Conservation (phyloP, 371 early-diverging fungal genomes). For the Mortierella sp. region DNA sequence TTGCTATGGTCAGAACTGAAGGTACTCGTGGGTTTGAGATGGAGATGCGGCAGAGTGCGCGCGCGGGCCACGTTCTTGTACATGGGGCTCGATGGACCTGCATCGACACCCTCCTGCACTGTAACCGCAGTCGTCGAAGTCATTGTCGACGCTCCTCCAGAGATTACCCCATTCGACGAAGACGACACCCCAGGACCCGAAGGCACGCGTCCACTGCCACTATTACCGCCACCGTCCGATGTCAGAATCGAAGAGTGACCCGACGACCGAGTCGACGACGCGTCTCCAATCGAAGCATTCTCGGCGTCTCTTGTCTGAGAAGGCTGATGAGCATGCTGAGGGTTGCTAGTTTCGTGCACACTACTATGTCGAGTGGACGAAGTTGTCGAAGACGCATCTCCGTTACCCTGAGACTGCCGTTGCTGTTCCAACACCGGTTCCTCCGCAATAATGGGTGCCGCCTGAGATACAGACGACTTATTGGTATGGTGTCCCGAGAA, state of each 20-base stretch:
- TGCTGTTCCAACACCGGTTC: constrained; percentile 14
- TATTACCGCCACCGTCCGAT: constrained; percentile 7
- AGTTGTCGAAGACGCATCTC: constrained; percentile 5
- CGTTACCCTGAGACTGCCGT: neutral
- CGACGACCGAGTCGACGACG: constrained; percentile 25
- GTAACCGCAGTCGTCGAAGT: neutral
- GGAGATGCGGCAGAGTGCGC: constrained; percentile 39
- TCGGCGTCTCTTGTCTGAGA: neutral
- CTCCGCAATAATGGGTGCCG: constrained; percentile 31
- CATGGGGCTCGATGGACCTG: constrained; percentile 22
- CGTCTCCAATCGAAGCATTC: constrained; percentile 10
- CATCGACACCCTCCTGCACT: constrained; percentile 19
- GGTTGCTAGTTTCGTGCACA: constrained; percentile 1
- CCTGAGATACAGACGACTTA: constrained; percentile 11
- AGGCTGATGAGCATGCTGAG: constrained; percentile 3
- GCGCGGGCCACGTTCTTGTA: constrained; percentile 41
- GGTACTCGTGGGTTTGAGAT: constrained; percentile 14
- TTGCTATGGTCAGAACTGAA: neutral
- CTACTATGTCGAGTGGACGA: constrained; percentile 4
- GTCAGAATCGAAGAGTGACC: constrained; percentile 22
- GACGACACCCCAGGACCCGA: neutral
- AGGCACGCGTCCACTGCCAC: neutral
- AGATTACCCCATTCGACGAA: too few relatives aligned
- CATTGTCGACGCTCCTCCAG: constrained; percentile 14
- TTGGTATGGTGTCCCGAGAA: constrained; percentile 41